Evolutionary conservation across 2,329 filamentous ascomycete species (phyloP).

Genomic region (Fusarium tuaranense): DNA sequence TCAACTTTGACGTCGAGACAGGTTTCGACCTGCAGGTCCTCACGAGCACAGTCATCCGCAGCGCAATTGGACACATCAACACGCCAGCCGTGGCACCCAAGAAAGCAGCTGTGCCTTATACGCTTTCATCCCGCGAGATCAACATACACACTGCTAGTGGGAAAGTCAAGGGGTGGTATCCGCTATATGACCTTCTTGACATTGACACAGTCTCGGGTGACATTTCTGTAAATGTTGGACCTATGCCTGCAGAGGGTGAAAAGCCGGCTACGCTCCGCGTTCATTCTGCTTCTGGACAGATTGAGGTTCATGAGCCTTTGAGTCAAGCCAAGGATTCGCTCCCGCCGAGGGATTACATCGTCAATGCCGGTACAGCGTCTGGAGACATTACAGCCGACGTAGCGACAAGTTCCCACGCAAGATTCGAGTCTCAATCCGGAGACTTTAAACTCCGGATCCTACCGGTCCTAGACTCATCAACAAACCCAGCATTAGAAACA

Average conservation of each 20-base stretch:
- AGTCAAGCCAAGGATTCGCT: constrained; percentile 44
- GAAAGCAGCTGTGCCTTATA: constrained; percentile 49
- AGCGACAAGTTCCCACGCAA: constrained; percentile 53
- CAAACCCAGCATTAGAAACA: constrained; percentile 52
- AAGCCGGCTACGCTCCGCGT: constrained; percentile 56
- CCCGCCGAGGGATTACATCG: constrained; percentile 60
- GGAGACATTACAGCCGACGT: constrained; percentile 56
- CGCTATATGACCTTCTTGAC: constrained; percentile 61
- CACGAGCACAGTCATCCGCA: constrained; percentile 47
- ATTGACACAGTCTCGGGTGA: constrained; percentile 59
- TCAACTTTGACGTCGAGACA: constrained; percentile 55
- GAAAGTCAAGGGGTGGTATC: constrained; percentile 60
- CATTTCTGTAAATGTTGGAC: constrained; percentile 55
- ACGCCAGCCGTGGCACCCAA: constrained; percentile 47
- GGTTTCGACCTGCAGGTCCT: constrained; percentile 53
- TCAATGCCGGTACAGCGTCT: constrained; percentile 58
- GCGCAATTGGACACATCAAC: constrained; percentile 54
- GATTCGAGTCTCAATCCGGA: constrained; percentile 56
- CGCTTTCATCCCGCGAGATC: constrained; percentile 57
- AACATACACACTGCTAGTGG: constrained; percentile 57
- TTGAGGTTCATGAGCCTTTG: constrained; percentile 58
- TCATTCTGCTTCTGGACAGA: constrained; percentile 56
- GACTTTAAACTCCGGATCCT: constrained; percentile 54
- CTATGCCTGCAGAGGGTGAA: constrained; percentile 53
- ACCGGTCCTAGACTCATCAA: constrained; percentile 55